Percentiles rank a stretch among this genome's conserved stretches.
Conservation (phyloP, 177 flowering plant genomes). For the Vitis hybrid region DNA sequence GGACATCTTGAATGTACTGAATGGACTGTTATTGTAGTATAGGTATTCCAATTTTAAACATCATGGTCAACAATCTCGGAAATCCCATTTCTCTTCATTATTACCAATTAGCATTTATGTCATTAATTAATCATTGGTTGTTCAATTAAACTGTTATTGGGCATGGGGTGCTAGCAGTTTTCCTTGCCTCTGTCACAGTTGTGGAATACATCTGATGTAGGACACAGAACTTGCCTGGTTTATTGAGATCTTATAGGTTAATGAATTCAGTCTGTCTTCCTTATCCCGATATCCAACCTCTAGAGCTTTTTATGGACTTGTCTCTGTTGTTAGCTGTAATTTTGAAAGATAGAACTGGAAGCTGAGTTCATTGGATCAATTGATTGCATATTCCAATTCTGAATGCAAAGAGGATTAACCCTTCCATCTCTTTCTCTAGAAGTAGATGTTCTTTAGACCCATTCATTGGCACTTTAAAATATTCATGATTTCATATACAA, state of each 20-base stretch:
- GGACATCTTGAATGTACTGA: too few species aligned
- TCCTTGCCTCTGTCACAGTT: neutral
- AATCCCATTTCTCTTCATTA: too few species aligned
- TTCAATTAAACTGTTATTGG: neutral
- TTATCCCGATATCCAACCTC: neutral
- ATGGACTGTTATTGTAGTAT: too few species aligned
- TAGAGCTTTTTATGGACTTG: too few species aligned
- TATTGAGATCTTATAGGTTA: neutral
- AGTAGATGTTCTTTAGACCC: too few species aligned
- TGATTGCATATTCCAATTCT: neutral
- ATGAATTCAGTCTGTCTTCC: neutral
- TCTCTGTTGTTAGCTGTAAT: neutral
- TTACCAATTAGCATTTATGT: too few species aligned
- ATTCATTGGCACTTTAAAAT: neutral
- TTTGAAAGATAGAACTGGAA: neutral
- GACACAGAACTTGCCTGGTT: slow-evolving; percentile 1
- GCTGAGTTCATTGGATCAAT: too few species aligned
- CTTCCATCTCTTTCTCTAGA: neutral
- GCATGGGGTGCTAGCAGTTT: neutral
- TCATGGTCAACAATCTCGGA: too few species aligned
- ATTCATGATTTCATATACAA: neutral
- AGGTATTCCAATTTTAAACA: too few species aligned
- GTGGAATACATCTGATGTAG: neutral
- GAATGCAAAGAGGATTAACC: neutral
- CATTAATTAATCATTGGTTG: neutral